Conservation (phyloP, 352 stramenopile genomes). For the Phytophthora nicotianae region DNA sequence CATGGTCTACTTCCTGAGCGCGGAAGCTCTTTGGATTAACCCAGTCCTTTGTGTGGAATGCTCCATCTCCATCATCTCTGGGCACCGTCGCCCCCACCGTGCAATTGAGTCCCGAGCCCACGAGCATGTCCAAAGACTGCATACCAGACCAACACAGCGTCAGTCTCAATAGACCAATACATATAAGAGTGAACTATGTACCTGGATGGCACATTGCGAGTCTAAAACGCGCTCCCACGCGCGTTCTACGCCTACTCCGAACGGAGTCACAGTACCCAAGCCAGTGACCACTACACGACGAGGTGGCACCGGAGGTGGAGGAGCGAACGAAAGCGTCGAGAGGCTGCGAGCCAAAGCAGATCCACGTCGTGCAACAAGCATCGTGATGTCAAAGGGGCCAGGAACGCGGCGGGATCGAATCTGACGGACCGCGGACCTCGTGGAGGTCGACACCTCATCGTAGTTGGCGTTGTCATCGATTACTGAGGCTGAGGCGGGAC, state of each 20-base stretch:
- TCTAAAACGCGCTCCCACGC: slow-evolving; percentile 79
- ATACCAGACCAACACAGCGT: slow-evolving; percentile 10
- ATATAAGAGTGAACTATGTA: slow-evolving; percentile 17
- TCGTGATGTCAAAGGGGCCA: not conserved
- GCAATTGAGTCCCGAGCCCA: slow-evolving; percentile 58
- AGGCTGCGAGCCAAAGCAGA: slow-evolving; percentile 32
- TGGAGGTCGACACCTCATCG: slow-evolving; percentile 16
- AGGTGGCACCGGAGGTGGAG: slow-evolving; percentile 52
- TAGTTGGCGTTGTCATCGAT: not conserved
- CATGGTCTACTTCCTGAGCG: slow-evolving; percentile 79
- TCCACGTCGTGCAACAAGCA: slow-evolving; percentile 17
- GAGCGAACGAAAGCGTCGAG: slow-evolving; percentile 65
- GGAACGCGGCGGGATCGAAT: not conserved
- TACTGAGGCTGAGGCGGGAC: slow-evolving; percentile 11
- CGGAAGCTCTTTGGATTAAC: slow-evolving; percentile 66
- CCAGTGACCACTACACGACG: slow-evolving; percentile 92
- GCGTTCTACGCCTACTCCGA: slow-evolving; percentile 78
- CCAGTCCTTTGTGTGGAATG: slow-evolving; percentile 64
- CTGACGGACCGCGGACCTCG: slow-evolving; percentile 12
- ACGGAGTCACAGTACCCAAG: slow-evolving; percentile 86
- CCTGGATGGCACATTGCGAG: slow-evolving; percentile 72
- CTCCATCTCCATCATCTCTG: slow-evolving; percentile 43
- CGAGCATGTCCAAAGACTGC: slow-evolving; percentile 53
- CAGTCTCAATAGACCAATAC: not conserved
- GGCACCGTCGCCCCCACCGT: slow-evolving; percentile 73